Conservation (phyloP, 192 early-diverging fungal genomes). For the Pilaira anomala region DNA sequence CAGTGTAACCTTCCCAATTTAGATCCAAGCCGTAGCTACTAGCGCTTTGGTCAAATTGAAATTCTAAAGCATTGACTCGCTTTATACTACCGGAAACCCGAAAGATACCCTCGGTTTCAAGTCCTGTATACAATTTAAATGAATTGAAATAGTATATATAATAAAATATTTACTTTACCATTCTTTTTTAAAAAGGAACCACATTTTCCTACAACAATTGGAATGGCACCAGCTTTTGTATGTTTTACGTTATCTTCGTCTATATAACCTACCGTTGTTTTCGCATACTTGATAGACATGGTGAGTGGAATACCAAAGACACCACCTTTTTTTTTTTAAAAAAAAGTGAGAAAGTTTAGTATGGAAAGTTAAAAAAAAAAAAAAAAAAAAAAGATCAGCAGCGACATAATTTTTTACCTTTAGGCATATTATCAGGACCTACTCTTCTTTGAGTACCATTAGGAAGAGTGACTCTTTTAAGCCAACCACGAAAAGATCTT, state of each 20-base stretch:
- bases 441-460: background rate
- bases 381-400: background rate
- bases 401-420: background rate
- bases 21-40: conserved; percentile 56
- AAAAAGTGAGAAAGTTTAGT: no score
- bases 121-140: conserved; percentile 30
- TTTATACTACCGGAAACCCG: conserved; percentile 71
- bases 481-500: conserved; percentile 12
- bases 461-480: conserved; percentile 8
- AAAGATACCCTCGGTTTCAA: conserved; percentile 68
- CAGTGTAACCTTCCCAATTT: conserved; percentile 65
- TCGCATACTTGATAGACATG: conserved; percentile 33
- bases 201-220: conserved; percentile 39
- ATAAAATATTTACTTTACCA: conserved; percentile 16
- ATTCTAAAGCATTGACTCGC: conserved; percentile 65
- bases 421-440: background rate
- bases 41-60: conserved; percentile 61
- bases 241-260: conserved; percentile 37
- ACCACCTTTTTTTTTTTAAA: conserved; percentile 2
- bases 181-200: conserved; percentile 35
- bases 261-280: conserved; percentile 28
- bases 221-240: conserved; percentile 27
- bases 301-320: conserved; percentile 33
- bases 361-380: background rate
- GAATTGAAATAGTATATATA: background rate